These are phyloP conservation scores for Limonium bicolor DNA, from an alignment of 148 eudicot genomes.

Conservation along the genomic window DNA sequence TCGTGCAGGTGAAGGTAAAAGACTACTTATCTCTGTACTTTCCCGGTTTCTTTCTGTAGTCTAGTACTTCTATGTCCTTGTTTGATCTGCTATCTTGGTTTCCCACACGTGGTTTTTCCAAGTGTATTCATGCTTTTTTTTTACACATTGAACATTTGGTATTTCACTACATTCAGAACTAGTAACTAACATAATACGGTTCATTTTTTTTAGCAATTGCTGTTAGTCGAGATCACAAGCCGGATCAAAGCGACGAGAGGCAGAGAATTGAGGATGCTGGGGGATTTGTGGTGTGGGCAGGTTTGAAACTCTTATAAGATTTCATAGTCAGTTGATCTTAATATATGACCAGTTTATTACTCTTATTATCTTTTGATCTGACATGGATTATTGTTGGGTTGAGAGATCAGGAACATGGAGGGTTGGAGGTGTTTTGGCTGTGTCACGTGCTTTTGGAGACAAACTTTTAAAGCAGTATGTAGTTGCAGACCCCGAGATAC, in stretches of 20 bases:
- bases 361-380: not conserved
- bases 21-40: not conserved
- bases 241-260: conserved; percentile 96
- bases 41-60: not conserved
- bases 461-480: conserved; percentile 89
- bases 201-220: conserved; percentile 48
- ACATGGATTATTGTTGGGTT: not conserved
- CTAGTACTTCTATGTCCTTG: not conserved
- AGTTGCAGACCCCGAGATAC: conserved; percentile 93
- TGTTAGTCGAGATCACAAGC: conserved; percentile 98
- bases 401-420: conserved; percentile 80
- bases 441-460: conserved; percentile 98
- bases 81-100: too few relatives aligned
- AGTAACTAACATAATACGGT: not conserved
- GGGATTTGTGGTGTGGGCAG: conserved; percentile 99
- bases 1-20: conserved; percentile 82
- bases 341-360: not conserved
- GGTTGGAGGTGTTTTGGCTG: conserved; percentile 99
- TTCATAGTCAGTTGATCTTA: not conserved
- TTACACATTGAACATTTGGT: not conserved
- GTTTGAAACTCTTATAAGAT: conserved; percentile 16
- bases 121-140: conserved; percentile 2
- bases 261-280: conserved; percentile 96
- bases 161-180: not conserved
- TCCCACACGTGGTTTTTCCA: too few relatives aligned